These are phyloP conservation scores for Saposhnikovia divaricata DNA, from an alignment of 129 eudicot genomes.

Conservation along the genomic window DNA sequence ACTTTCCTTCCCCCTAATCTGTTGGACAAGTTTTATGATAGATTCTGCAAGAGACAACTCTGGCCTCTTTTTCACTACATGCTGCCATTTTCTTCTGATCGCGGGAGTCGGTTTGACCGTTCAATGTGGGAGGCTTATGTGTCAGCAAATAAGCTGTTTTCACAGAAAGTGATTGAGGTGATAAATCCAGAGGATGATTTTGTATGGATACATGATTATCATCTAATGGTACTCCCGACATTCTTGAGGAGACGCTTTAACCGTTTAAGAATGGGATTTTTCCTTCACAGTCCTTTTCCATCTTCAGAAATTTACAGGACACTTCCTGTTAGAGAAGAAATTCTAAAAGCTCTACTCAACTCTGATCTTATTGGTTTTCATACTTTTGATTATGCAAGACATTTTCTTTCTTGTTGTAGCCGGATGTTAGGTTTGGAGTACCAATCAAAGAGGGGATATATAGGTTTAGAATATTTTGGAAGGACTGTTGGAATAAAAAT, in stretches of 20 bases:
- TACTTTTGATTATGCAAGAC: constrained; percentile 25
- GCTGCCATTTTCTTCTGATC: constrained; percentile 15
- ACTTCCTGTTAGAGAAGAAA: constrained; percentile 21
- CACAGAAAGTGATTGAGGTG: constrained; percentile 19
- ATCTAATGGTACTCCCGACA: constrained; percentile 25
- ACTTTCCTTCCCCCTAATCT: constrained; percentile 18
- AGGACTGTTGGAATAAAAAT: constrained; percentile 44
- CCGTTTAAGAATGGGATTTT: constrained; percentile 21
- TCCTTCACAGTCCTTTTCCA: constrained; percentile 20
- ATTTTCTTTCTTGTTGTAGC: constrained; percentile 53
- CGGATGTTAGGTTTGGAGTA: constrained; percentile 48
- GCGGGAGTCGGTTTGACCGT: constrained; percentile 16
- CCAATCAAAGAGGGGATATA: constrained; percentile 55
- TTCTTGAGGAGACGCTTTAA: constrained; percentile 16
- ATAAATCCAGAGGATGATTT: constrained; percentile 21
- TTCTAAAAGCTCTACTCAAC: constrained; percentile 16
- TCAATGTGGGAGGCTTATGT: constrained; percentile 18
- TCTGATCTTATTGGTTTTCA: constrained; percentile 22
- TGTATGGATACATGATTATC: constrained; percentile 25
- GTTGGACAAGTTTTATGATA: constrained; percentile 16
- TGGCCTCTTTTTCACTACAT: constrained; percentile 22
- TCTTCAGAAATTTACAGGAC: constrained; percentile 21
- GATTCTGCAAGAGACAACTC: constrained; percentile 17
- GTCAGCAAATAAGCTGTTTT: constrained; percentile 16
- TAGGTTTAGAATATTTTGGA: constrained; percentile 41